Evolutionary conservation across 805 yeast genomes (phyloP).

Genomic region (Candida suzukii): DNA sequence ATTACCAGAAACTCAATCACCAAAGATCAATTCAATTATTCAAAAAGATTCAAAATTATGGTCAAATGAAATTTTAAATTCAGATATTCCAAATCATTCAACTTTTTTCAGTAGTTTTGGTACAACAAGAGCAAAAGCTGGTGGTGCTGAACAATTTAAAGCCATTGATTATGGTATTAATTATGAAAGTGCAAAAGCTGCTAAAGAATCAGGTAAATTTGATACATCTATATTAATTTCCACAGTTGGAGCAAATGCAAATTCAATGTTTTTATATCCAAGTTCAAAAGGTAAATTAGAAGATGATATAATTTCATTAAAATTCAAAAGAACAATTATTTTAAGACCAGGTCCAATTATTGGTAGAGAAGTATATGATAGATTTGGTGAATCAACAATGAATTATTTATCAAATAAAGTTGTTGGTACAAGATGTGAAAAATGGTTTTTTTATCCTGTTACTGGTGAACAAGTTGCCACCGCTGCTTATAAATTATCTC

Average conservation of each 20-base stretch:
- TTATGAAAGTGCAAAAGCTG: slow-evolving; percentile 60
- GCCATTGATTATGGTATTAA: slow-evolving; percentile 73
- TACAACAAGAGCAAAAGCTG: slow-evolving; percentile 68
- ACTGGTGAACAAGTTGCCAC: slow-evolving; percentile 60
- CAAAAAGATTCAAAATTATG: slow-evolving; percentile 45
- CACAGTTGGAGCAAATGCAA: slow-evolving; percentile 52
- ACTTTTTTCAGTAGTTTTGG: slow-evolving; percentile 63
- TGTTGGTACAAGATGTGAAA: slow-evolving; percentile 29
- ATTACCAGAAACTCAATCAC: slow-evolving; percentile 21
- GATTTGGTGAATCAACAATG: slow-evolving; percentile 28
- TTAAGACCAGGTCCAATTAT: slow-evolving; percentile 70
- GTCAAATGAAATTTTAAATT: slow-evolving; percentile 31
- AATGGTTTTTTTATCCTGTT: slow-evolving; percentile 37
- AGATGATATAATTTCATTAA: slow-evolving; percentile 51
- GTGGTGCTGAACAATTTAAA: slow-evolving; percentile 62
- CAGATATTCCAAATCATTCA: slow-evolving; percentile 27
- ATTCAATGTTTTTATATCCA: slow-evolving; percentile 54
- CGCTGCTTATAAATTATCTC: slow-evolving; percentile 29
- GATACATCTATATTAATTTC: slow-evolving; percentile 64
- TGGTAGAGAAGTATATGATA: slow-evolving; percentile 48
- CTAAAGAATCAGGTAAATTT: slow-evolving; percentile 56
- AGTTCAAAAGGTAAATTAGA: slow-evolving; percentile 74
- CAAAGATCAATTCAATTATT: slow-evolving; percentile 29
- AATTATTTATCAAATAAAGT: slow-evolving; percentile 20
- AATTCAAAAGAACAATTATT: slow-evolving; percentile 67